Evolutionary conservation across 371 early-diverging fungal species (phyloP), one percentile per base, ranked within the genome.

Genomic region (Mortierella sp.): DNA sequence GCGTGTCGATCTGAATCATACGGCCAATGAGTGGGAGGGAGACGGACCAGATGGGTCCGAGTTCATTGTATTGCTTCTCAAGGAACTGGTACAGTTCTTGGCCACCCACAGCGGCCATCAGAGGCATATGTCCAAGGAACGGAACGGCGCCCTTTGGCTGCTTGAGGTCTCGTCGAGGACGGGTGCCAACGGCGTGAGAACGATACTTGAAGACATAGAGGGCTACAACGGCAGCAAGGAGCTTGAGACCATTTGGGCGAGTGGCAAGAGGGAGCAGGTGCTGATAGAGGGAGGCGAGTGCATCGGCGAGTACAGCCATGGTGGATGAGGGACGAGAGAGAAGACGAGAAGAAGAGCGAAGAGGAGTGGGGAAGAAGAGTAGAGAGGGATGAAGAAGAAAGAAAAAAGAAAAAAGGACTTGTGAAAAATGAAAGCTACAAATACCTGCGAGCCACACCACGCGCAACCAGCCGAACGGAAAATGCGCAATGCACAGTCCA

Each of bases 21-120:
- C 70, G 41, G 2, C 67, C 67, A 48, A 70, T 42, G 19, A 52
- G 8, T 0, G 64, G 64, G 13, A 54, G 26, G 4, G 61, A 34
- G 16, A 70, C 48, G 16, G 53, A 58, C 70, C 70, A 70, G 7
- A 57, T 39, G 5, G 64, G 64, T 18, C 64, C 64, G 1, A 58
- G 27, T n/a, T 58, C 64, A 0, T 50, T 28, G 31, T 54, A 38
- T 7, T 56, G 39, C 58, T 55, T 68, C 26, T 55, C 51, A 18
- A 67, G 49, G 16, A 60, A 56, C 14, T 68, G 45, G 14, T 68
- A 57, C 24, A 68, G 26, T 38, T 43, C 27, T 7, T 56, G 41
- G 38, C 49, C 52, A 0, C 61, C 61, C 28, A 56, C 31, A 14
- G 49, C 41, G 46, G 60, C 67, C 13, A 67, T 21, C 19, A 55